phyloP scores from a whole-genome alignment of 2,329 filamentous ascomycete species.

The Penicillium vulpinum region DNA sequence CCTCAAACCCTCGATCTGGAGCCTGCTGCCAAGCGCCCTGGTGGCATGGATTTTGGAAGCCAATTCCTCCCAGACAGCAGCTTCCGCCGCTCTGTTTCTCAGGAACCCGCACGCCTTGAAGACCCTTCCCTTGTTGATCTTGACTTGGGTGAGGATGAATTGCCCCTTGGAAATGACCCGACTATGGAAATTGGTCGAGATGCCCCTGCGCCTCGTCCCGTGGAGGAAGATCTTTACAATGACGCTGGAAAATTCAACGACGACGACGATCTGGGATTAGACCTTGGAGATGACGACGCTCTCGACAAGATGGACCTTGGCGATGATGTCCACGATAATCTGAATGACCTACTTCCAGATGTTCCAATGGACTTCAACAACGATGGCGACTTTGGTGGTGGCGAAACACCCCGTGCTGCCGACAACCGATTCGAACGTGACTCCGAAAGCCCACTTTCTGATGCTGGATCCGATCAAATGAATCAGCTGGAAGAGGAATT shows the following conservation, averaged over 20 bases:
- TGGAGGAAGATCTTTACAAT: conserved; percentile 55
- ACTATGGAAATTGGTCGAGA: conserved; percentile 91
- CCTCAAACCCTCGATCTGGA: conserved; percentile 63
- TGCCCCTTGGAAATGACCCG: conserved; percentile 64
- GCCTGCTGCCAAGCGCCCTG: conserved; percentile 37
- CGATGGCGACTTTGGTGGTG: conserved; percentile 61
- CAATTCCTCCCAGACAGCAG: conserved; percentile 73
- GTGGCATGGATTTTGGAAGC: conserved; percentile 61
- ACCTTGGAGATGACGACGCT: conserved; percentile 50
- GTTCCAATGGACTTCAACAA: conserved; percentile 54
- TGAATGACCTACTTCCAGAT: conserved; percentile 58
- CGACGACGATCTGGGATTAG: conserved; percentile 52
- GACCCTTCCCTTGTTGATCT: conserved; percentile 74
- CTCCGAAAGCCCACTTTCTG: conserved; percentile 69
- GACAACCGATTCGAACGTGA: conserved; percentile 57
- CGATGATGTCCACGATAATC: conserved; percentile 51
- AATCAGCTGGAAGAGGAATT: conserved; percentile 53
- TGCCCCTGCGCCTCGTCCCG: conserved; percentile 65
- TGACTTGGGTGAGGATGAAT: conserved; percentile 63
- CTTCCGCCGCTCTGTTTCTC: conserved; percentile 47
- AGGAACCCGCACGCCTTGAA: conserved; percentile 58
- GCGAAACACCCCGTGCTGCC: conserved; percentile 52
- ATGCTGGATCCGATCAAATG: conserved; percentile 65
- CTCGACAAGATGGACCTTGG: conserved; percentile 41
- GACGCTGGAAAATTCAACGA: conserved; percentile 66